phyloP scores from a whole-genome alignment of 192 early-diverging fungal species.

The Backusella tuberculispora region DNA sequence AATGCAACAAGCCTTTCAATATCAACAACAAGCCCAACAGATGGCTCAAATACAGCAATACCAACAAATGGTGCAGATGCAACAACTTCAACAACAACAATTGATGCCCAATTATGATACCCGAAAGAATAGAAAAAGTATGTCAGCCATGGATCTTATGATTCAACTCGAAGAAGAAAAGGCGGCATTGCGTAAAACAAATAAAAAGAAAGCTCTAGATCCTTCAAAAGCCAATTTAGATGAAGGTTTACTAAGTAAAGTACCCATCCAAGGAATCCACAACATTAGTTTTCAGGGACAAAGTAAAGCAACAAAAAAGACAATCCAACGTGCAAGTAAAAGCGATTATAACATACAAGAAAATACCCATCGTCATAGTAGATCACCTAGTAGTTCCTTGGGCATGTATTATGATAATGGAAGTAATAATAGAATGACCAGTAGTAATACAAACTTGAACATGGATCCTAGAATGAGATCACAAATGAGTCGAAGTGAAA shows the following conservation, averaged over 20 bases:
- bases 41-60: conserved; percentile 35
- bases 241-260: conserved; percentile 36
- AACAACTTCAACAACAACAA: conserved; percentile 17
- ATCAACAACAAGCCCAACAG: conserved; percentile 31
- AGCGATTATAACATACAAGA: conserved; percentile 18
- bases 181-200: conserved; percentile 8
- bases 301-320: conserved; percentile 1
- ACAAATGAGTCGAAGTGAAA: conserved; percentile 33
- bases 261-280: conserved; percentile 31
- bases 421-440: no score
- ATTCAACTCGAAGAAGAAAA: conserved; percentile 40
- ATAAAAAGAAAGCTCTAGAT: conserved; percentile 29
- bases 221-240: conserved; percentile 32
- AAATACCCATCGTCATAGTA: neutral
- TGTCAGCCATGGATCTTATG: conserved; percentile 43
- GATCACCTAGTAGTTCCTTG: conserved; percentile 3
- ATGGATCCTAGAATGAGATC: conserved; percentile 15
- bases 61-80: conserved; percentile 24
- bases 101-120: conserved; percentile 6
- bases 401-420: no score
- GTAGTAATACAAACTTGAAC: neutral
- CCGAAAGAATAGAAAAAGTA: conserved; percentile 23
- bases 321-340: neutral
- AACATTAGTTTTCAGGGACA: conserved; percentile 40
- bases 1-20: conserved; percentile 15